These are phyloP conservation scores for Helenozyma baotianmanensis DNA, from an alignment of 805 yeast genomes.

Conservation along the genomic window DNA sequence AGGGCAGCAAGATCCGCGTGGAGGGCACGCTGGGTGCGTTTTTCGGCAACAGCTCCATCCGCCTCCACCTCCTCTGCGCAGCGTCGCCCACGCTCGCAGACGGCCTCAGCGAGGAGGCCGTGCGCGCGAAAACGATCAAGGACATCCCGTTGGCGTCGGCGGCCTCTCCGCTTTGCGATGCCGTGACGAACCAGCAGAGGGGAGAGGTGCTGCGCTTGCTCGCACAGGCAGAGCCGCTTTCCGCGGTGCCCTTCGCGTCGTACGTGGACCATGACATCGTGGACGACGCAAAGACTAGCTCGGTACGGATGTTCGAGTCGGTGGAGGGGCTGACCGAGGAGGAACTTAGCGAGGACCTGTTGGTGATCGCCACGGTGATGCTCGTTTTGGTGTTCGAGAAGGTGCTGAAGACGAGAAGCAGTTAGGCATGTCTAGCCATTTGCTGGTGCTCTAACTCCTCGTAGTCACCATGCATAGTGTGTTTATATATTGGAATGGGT, in stretches of 20 bases:
- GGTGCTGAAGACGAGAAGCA: constrained; percentile 29
- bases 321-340: constrained; percentile 2
- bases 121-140: constrained; percentile 4
- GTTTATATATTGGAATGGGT: no score
- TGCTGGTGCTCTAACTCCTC: no score
- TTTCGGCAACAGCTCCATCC: constrained; percentile 29
- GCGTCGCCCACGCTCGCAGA: constrained; percentile 19
- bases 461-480: no score
- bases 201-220: constrained; percentile 17
- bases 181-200: constrained; percentile 20
- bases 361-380: constrained; percentile 21
- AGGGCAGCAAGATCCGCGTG: constrained; percentile 25
- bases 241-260: constrained; percentile 27
- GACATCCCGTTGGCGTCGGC: constrained; percentile 8
- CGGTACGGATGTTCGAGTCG: constrained; percentile 17
- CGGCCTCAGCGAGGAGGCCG: constrained; percentile 12
- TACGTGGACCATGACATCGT: constrained; percentile 25
- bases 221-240: constrained; percentile 14
- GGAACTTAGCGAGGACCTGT: constrained; percentile 15
- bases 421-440: no score
- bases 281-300: constrained; percentile 19
- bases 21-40: constrained; percentile 30
- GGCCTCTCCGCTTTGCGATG: constrained; percentile 11
- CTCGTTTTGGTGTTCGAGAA: constrained; percentile 31
- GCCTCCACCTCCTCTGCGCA: constrained; percentile 18